Conservation (phyloP, 352 stramenopile genomes). For the Phytophthora palmivora region DNA sequence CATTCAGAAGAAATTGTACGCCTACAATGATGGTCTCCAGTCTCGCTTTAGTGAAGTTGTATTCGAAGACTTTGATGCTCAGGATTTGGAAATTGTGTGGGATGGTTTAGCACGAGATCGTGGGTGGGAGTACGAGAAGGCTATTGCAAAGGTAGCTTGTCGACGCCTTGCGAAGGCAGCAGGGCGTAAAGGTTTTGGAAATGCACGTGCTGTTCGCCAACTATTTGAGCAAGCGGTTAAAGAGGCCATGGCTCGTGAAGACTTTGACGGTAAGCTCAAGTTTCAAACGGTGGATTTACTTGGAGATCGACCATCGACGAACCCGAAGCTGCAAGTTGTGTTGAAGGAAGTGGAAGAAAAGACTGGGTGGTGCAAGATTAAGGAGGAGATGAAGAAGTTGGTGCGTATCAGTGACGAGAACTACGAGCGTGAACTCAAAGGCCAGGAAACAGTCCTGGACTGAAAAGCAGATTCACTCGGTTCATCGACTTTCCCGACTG, state of each 20-base stretch:
- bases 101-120: conserved; percentile 49
- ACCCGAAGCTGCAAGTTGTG: conserved; percentile 67
- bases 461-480: conserved; percentile 92
- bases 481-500: conserved; percentile 92
- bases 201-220: conserved; percentile 81
- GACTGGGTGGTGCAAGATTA: conserved; percentile 84
- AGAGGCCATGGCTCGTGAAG: conserved; percentile 70
- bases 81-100: conserved; percentile 86
- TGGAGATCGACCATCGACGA: conserved; percentile 77
- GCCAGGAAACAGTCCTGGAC: conserved; percentile 52
- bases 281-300: conserved; percentile 78
- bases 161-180: conserved; percentile 65
- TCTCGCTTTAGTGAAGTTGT: conserved; percentile 87
- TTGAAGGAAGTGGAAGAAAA: conserved; percentile 71
- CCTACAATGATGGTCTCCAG: conserved; percentile 88
- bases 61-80: conserved; percentile 93
- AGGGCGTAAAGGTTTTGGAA: conserved; percentile 87
- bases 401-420: conserved; percentile 82
- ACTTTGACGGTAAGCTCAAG: conserved; percentile 64
- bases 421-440: conserved; percentile 84
- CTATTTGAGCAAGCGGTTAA: conserved; percentile 73
- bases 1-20: conserved; percentile 93
- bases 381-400: conserved; percentile 78
- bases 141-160: conserved; percentile 67
- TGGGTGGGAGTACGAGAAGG: conserved; percentile 56